phyloP scores from a whole-genome alignment of 306 rosid genomes.

The Cotoneaster glaucophyllus region DNA sequence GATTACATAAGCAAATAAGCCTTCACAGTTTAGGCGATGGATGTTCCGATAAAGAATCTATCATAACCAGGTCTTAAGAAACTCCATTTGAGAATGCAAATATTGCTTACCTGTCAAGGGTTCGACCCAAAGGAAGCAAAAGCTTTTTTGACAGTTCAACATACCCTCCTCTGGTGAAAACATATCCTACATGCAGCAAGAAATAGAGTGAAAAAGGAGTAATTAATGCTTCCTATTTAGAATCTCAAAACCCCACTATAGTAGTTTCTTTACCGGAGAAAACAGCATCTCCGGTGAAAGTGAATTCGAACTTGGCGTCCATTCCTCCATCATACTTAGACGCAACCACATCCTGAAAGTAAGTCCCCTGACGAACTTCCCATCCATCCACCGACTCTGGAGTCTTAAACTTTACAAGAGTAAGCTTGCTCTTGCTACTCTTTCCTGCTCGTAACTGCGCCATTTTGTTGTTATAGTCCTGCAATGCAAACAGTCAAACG shows the following conservation, averaged over 20 bases:
- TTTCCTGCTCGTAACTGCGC: constrained; percentile 91
- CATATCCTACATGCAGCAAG: constrained; percentile 55
- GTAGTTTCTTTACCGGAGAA: constrained; percentile 56
- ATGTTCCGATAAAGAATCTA: background rate
- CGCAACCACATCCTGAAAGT: constrained; percentile 80
- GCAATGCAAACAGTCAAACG: constrained; percentile 9
- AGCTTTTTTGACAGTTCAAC: constrained; percentile 81
- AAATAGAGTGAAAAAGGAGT: constrained; percentile 1
- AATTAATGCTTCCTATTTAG: background rate
- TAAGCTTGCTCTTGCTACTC: constrained; percentile 92
- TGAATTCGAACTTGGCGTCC: constrained; percentile 88
- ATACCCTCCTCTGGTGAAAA: constrained; percentile 87
- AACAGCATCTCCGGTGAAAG: constrained; percentile 65
- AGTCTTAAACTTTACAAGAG: constrained; percentile 69
- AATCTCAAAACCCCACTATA: background rate
- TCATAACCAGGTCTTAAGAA: background rate
- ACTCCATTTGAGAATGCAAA: constrained; percentile 1
- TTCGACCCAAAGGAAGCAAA: constrained; percentile 78
- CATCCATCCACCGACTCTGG: constrained; percentile 68
- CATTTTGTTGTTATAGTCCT: constrained; percentile 87
- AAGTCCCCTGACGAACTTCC: constrained; percentile 79
- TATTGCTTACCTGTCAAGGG: constrained; percentile 75
- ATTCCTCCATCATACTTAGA: constrained; percentile 95
- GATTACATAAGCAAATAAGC: constrained; percentile 2
- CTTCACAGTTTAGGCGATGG: background rate